Evolutionary conservation across 352 stramenopile genomes (phyloP).

Genomic region (Pythium angustatum): DNA sequence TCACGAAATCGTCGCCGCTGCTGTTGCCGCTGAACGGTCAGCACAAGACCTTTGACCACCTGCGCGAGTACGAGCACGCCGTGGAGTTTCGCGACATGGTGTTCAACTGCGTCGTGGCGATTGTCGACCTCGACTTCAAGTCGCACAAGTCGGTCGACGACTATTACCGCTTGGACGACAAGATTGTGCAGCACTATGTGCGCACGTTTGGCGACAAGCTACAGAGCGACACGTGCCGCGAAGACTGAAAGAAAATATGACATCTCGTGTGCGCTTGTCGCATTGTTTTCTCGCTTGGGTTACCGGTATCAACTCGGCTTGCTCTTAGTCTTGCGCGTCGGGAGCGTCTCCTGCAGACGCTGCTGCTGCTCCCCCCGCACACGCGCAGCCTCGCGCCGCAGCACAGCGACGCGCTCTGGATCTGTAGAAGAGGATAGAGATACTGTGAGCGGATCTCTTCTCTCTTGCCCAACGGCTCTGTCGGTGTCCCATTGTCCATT

Average conservation of each 20-base stretch:
- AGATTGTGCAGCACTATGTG: constrained; percentile 69
- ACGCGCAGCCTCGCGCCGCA: constrained; percentile 56
- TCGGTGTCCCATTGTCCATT: not conserved
- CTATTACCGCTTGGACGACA: constrained; percentile 81
- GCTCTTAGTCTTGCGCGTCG: constrained; percentile 2
- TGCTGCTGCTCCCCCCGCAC: constrained; percentile 60
- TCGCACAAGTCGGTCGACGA: constrained; percentile 84
- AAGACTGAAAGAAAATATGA: constrained; percentile 15
- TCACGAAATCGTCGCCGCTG: constrained; percentile 13
- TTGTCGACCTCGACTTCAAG: constrained; percentile 88
- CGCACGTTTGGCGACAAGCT: constrained; percentile 37
- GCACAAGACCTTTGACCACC: constrained; percentile 53
- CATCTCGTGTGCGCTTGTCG: not conserved
- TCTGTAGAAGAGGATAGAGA: constrained; percentile 40
- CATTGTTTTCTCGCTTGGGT: not conserved
- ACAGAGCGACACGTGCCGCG: constrained; percentile 27
- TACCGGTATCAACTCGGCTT: not conserved
- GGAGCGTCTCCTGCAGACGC: constrained; percentile 35
- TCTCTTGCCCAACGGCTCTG: too few species aligned
- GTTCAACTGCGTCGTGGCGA: constrained; percentile 79
- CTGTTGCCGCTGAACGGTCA: not conserved
- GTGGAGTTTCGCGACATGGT: constrained; percentile 61
- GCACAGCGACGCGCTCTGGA: constrained; percentile 49
- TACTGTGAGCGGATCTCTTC: too few species aligned
- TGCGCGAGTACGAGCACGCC: constrained; percentile 68